phyloP scores from a whole-genome alignment of 2,329 filamentous ascomycete genomes.

The Colletotrichum liriopes region DNA sequence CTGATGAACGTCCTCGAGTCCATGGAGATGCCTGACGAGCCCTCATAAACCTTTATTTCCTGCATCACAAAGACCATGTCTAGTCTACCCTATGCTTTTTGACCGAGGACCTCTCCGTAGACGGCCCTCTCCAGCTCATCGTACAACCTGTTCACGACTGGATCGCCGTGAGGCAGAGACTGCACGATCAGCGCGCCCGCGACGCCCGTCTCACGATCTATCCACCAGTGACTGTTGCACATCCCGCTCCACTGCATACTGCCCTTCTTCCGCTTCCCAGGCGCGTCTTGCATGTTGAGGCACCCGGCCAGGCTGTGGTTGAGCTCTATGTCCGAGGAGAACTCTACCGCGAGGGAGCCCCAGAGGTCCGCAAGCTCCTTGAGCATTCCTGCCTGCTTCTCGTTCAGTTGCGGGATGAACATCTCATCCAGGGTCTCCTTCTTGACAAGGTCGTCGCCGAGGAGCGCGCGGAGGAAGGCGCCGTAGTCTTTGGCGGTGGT shows the following conservation, averaged over 20 bases:
- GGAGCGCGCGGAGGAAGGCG: slow-evolving; percentile 52
- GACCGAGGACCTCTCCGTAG: slow-evolving; percentile 50
- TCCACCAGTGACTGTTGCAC: slow-evolving; percentile 60
- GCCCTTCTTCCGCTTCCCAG: slow-evolving; percentile 58
- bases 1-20: slow-evolving; percentile 61
- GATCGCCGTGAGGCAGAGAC: slow-evolving; percentile 57
- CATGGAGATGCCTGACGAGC: slow-evolving; percentile 47
- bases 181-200: slow-evolving; percentile 58
- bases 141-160: slow-evolving; percentile 53
- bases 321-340: slow-evolving; percentile 51
- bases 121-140: slow-evolving; percentile 58
- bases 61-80: not conserved
- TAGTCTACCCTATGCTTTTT: not conserved
- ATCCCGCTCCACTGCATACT: slow-evolving; percentile 63
- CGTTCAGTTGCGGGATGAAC: slow-evolving; percentile 59
- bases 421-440: slow-evolving; percentile 52
- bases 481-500: slow-evolving; percentile 59
- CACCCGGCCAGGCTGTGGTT: slow-evolving; percentile 58
- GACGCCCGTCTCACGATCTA: slow-evolving; percentile 57
- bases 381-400: slow-evolving; percentile 47
- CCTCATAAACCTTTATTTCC: too few relatives aligned
- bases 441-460: slow-evolving; percentile 52
- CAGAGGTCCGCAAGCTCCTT: slow-evolving; percentile 44
- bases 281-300: slow-evolving; percentile 57
- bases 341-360: slow-evolving; percentile 54